phyloP scores from a whole-genome alignment of 495 filamentous ascomycete genomes.

The Physcia stellaris region DNA sequence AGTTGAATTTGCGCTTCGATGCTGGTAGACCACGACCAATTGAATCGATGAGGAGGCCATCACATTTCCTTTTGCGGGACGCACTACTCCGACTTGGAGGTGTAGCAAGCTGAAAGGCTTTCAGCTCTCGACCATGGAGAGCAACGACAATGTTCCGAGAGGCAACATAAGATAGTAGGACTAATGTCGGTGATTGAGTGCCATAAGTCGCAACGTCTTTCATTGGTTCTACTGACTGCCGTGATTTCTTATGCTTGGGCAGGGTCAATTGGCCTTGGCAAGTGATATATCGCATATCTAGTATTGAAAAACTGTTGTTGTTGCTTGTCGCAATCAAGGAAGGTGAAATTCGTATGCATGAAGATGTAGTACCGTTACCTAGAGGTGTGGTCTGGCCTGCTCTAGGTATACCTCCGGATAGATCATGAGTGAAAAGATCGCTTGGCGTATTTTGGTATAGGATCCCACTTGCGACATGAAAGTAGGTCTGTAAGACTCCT shows the following conservation, averaged over 20 bases:
- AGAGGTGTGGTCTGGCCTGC: conserved; percentile 2
- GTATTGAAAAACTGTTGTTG: conserved; percentile 3
- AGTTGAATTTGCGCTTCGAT: too few species aligned
- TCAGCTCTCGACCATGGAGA: conserved; percentile 29
- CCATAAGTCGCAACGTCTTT: too few species aligned
- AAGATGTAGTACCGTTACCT: not conserved
- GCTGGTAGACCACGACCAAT: conserved; percentile 47
- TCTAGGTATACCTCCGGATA: conserved; percentile 5
- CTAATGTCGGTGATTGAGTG: too few species aligned
- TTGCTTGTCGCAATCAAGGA: conserved; percentile 5
- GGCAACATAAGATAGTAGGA: conserved; percentile 36
- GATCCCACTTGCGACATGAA: conserved; percentile 5
- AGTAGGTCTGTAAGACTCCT: too few species aligned
- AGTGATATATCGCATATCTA: conserved; percentile 9
- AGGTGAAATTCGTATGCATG: conserved; percentile 10
- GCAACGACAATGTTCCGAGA: conserved; percentile 36
- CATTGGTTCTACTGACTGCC: not conserved
- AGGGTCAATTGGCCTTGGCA: conserved; percentile 8
- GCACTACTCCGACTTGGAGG: not conserved
- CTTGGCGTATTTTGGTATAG: conserved; percentile 8
- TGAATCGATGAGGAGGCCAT: conserved; percentile 56
- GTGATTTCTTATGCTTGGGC: not conserved
- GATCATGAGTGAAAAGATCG: conserved; percentile 8
- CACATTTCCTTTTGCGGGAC: conserved; percentile 46
- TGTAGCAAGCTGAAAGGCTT: conserved; percentile 37